Base-by-base conservation (phyloP, 306 rosid species). In the Dryas octopetala region DNA sequence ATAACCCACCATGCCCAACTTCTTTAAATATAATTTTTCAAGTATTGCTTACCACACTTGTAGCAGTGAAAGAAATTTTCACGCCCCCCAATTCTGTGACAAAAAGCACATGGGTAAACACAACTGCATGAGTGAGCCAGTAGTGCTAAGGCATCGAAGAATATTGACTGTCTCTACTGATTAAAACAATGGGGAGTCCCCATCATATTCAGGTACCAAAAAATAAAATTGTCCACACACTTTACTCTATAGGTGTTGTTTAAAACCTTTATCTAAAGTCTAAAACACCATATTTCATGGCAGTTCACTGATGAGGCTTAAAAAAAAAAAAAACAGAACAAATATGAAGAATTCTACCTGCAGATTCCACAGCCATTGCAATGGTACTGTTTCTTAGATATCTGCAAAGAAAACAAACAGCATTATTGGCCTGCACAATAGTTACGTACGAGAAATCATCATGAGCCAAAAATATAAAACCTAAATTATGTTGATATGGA, bases 291-390 rank as follows among this genome's bases (percentile, higher is more conserved):
- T 32, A 32, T 46, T 19, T 46, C 26, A 8, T 1, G 43, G 48
- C 60, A 38, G 46, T 68, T 48, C 55, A 64, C 7, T 47, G 8
- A 49, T 16, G 4, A 28, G n/a, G 12, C 66, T 43, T 5, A 11
- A 11, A 48, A 70, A 38, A 51, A 51, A 58, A 59, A 41, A 16
- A 57, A 43, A 68, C 59, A 53, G 8, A 44, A 70, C 26, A 47
- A 63, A 6, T 26, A 44, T 8, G 28, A 28, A 59, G 9, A 46
- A 46, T 19, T 64, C 43, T 88, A 94, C 97, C 97, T 91, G 88
- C 98, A 94, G 74, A 94, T 91, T 38, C 95, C 97, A 67, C 97
- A 94, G 58, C 96, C 97, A 82, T 10, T 71, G 82, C 97, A 94
- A 70, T 94, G 98, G 70, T 89, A 91, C 62, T 94, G 97, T 70